Evolutionary conservation across 306 rosid genomes (phyloP), one percentile per base, ranked within the genome.

Genomic region (Castanospermum australe): DNA sequence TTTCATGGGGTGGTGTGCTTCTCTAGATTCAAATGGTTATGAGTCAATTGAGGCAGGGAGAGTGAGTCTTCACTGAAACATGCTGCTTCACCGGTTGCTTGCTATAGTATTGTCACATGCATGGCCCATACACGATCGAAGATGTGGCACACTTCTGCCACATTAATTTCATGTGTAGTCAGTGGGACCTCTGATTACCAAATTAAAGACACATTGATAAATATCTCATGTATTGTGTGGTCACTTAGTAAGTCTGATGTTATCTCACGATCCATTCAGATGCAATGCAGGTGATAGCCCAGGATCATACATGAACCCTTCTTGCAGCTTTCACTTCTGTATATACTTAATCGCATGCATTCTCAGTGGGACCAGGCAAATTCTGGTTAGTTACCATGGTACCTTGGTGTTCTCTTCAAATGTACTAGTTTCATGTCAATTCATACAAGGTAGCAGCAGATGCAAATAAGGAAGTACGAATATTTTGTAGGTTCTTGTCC

Each of bases 221-320:
- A 36, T n/a, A 21, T 62, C 5, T 18, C 55, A 50, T 33, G 69
- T 2, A 39, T 51, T 28, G 39, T 61, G 38, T 41, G 68, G 68
- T 67, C 72, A n/a, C 10, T 18, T 18, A 13, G 8, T 79, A 21
- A 18, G 20, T 60, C 15, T 77, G 45, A 12, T 44, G 54, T 57
- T 36, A 11, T 33, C 64, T 60, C 47, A 18, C 25, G 83, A 71
- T 71, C 60, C 64, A 24, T 75, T 79, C 86, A 75, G 85, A 72
- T 59, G 71, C 45, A 60, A 24, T 65, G 55, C 80, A 75, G 38
- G 84, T 78, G 64, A 47, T 14, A 42, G 8, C 18, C 36, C 75
- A 67, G 75, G 52, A 36, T 68, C 80, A 60, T 73, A 22, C 22
- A 56, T 4, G n/a, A 12, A 22, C 6, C 25, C 15, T 13, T 2